phyloP scores from a whole-genome alignment of 345 rosid genomes.

The Eucalyptus cloeziana region DNA sequence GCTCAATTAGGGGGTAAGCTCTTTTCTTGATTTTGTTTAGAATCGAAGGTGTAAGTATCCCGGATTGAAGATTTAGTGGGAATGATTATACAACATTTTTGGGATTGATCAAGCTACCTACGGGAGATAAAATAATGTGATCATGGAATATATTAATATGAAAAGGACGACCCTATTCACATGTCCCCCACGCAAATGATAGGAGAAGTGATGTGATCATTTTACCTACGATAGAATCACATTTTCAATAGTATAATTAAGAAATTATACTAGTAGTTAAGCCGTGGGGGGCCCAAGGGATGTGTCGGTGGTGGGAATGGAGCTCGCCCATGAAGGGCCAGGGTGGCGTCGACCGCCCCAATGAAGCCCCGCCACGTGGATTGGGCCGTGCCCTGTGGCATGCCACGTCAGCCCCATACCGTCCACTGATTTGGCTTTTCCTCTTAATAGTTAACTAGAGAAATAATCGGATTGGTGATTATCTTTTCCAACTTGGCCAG shows the following conservation, averaged over 20 bases:
- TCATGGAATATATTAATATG: not conserved
- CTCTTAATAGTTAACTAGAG: not conserved
- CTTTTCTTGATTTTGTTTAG: not conserved
- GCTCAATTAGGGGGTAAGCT: not conserved
- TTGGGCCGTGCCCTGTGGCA: not conserved
- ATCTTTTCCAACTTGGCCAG: not conserved
- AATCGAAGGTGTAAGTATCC: not conserved
- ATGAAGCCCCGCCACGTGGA: not conserved
- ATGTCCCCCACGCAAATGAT: not conserved
- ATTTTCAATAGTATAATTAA: not conserved
- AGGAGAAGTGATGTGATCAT: not conserved
- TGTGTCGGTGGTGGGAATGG: not conserved
- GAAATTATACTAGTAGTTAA: not conserved
- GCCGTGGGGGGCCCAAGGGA: not conserved
- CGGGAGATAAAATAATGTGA: not conserved
- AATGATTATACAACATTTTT: not conserved
- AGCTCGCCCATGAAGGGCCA: not conserved
- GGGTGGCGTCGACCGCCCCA: not conserved
- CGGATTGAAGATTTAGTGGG: not conserved
- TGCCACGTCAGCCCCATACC: not conserved
- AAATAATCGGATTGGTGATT: not conserved
- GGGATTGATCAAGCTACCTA: not conserved
- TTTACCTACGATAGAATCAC: not conserved
- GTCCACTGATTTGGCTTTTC: not conserved
- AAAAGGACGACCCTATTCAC: not conserved